These are phyloP conservation scores for Grammothele lineata DNA, from an alignment of 768 basidiomycete species.

Conservation along the genomic window DNA sequence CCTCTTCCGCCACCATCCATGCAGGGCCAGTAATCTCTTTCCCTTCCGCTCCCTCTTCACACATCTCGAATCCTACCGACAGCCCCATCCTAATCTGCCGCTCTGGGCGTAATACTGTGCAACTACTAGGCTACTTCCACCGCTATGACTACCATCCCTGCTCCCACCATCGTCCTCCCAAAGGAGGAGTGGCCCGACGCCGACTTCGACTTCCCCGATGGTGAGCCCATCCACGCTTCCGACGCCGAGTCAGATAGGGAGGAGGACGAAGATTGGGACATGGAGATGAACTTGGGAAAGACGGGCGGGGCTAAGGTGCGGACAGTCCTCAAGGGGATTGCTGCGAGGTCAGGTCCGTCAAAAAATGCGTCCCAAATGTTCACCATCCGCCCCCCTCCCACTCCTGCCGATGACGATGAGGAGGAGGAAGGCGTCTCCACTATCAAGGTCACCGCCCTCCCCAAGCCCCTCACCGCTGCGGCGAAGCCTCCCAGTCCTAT, in stretches of 20 bases:
- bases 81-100: constrained; percentile 18
- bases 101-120: constrained; percentile 17
- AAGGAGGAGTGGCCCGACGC: constrained; percentile 86
- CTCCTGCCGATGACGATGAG: constrained; percentile 54
- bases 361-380: constrained; percentile 38
- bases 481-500: constrained; percentile 37
- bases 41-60: constrained; percentile 15
- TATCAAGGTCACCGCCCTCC: constrained; percentile 65
- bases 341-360: constrained; percentile 35
- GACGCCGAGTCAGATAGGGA: constrained; percentile 60
- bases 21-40: constrained; percentile 14
- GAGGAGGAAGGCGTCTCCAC: constrained; percentile 82
- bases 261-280: constrained; percentile 76
- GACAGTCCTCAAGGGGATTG: constrained; percentile 34
- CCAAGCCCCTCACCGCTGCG: constrained; percentile 20
- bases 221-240: constrained; percentile 56
- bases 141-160: constrained; percentile 56
- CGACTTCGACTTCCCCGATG: constrained; percentile 83
- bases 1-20: constrained; percentile 4
- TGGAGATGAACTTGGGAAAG: constrained; percentile 65
- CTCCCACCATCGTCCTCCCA: constrained; percentile 47
- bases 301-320: constrained; percentile 49
- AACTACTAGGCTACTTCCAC: constrained; percentile 15
- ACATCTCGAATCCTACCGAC: constrained; percentile 12
- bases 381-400: constrained; percentile 63